Evolutionary conservation across 148 eudicot genomes (phyloP).

Genomic region (Rhododendron molle): DNA sequence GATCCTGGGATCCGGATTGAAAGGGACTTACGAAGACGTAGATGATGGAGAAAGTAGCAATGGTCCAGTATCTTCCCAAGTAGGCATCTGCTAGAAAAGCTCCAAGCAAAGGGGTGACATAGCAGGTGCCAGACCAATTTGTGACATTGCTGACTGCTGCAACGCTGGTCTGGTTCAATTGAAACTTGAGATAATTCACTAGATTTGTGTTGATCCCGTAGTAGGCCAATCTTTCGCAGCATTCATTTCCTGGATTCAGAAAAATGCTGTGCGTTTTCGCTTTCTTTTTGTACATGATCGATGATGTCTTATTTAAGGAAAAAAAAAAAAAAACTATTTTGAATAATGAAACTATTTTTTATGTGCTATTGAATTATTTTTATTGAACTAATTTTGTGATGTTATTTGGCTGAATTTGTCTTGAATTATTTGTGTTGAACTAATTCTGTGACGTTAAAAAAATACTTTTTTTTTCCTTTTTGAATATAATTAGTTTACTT

Average conservation of each 20-base stretch:
- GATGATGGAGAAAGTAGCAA: conserved; percentile 54
- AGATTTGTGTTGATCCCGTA: conserved; percentile 77
- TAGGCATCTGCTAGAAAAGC: conserved; percentile 76
- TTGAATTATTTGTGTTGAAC: no score
- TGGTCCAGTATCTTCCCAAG: conserved; percentile 68
- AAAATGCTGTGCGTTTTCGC: background rate
- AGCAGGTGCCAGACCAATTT: conserved; percentile 81
- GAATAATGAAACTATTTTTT: no score
- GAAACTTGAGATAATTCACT: conserved; percentile 49
- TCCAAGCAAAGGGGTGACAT: conserved; percentile 61
- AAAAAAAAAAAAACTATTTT: no score
- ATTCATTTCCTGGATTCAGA: conserved; percentile 44
- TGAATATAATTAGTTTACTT: no score
- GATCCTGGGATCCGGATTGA: no score
- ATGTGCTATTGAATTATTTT: no score
- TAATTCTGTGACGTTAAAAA: no score
- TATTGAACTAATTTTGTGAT: no score
- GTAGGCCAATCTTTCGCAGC: conserved; percentile 80
- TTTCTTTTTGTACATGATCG: background rate
- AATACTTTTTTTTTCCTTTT: no score
- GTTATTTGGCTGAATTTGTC: no score
- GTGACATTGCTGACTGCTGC: conserved; percentile 53
- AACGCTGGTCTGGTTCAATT: conserved; percentile 41
- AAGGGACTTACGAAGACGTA: conserved; percentile 47
- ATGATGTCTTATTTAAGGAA: no score